A percentile compares a stretch with the other conserved stretches of the same genome.
Conservation (phyloP, 2,329 filamentous ascomycete genomes). For the Diaporthe ampelina region DNA sequence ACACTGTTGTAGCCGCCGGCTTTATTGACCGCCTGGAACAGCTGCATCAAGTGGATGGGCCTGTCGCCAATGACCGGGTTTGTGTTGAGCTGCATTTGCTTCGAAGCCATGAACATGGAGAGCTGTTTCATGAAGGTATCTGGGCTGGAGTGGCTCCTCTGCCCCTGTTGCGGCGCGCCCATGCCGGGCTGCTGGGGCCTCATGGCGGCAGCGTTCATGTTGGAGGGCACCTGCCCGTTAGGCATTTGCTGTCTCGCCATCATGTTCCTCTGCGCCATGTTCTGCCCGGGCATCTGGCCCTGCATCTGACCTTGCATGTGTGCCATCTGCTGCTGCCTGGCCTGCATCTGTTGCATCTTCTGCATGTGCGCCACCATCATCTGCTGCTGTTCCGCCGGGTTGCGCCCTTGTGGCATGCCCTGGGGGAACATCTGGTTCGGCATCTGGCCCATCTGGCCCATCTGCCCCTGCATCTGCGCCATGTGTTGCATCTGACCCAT, state of each 20-base stretch:
- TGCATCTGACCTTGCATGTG: conserved; percentile 56
- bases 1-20: conserved; percentile 83
- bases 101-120: conserved; percentile 81
- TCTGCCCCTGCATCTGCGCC: conserved; percentile 47
- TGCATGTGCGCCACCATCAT: conserved; percentile 84
- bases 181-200: conserved; percentile 58
- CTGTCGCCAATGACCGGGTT: conserved; percentile 82
- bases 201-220: conserved; percentile 59
- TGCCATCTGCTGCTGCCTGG: conserved; percentile 58
- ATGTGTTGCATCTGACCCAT: conserved; percentile 48
- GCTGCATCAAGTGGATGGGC: conserved; percentile 78
- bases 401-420: conserved; percentile 60
- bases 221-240: conserved; percentile 69
- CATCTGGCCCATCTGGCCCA: conserved; percentile 58
- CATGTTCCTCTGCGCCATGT: conserved; percentile 58
- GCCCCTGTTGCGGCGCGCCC: conserved; percentile 40
- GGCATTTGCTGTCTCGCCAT: conserved; percentile 68
- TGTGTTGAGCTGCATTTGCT: conserved; percentile 79
- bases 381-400: conserved; percentile 79
- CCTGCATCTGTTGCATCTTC: conserved; percentile 78
- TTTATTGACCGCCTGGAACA: conserved; percentile 85
- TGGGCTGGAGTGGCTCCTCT: conserved; percentile 60
- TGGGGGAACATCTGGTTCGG: conserved; percentile 50
- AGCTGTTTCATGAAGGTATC: conserved; percentile 84
- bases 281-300: conserved; percentile 48